phyloP scores from a whole-genome alignment of 2,329 filamentous ascomycete genomes.

The Paecilomyces variotii region DNA sequence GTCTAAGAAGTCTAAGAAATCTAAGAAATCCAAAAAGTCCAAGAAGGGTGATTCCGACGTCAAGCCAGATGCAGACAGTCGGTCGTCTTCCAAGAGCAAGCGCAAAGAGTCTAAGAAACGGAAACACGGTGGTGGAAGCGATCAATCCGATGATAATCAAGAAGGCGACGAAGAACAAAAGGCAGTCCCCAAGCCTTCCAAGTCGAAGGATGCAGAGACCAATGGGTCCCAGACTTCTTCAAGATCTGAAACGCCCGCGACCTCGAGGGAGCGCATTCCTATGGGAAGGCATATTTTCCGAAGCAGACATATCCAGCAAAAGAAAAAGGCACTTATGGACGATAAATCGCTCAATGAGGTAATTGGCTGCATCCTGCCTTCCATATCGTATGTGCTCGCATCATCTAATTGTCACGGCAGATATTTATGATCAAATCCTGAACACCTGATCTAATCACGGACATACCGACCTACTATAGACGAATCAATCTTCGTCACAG shows the following conservation, averaged over 20 bases:
- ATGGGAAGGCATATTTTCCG: constrained; percentile 65
- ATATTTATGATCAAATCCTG: constrained; percentile 30
- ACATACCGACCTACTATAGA: neutral
- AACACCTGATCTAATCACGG: neutral
- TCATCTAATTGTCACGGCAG: constrained; percentile 13
- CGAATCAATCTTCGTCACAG: neutral
- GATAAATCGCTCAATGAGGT: constrained; percentile 80
- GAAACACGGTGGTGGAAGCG: constrained; percentile 22
- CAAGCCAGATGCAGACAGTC: neutral
- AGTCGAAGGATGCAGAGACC: constrained; percentile 10
- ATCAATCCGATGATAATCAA: constrained; percentile 16
- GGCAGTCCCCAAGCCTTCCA: constrained; percentile 19
- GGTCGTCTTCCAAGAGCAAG: neutral
- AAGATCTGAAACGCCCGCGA: constrained; percentile 38
- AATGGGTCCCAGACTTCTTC: constrained; percentile 31
- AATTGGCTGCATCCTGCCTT: constrained; percentile 18
- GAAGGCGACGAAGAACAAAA: constrained; percentile 14
- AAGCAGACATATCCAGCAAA: constrained; percentile 78
- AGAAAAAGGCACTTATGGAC: constrained; percentile 75
- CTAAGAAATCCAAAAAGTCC: neutral
- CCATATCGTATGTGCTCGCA: neutral
- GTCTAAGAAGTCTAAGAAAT: constrained; percentile 15
- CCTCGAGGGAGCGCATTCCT: constrained; percentile 38
- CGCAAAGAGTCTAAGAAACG: constrained; percentile 24
- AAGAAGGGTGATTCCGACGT: neutral